These are phyloP conservation scores for Leccinum pachyderme DNA, from an alignment of 1,284 basidiomycete genomes.

Conservation along the genomic window DNA sequence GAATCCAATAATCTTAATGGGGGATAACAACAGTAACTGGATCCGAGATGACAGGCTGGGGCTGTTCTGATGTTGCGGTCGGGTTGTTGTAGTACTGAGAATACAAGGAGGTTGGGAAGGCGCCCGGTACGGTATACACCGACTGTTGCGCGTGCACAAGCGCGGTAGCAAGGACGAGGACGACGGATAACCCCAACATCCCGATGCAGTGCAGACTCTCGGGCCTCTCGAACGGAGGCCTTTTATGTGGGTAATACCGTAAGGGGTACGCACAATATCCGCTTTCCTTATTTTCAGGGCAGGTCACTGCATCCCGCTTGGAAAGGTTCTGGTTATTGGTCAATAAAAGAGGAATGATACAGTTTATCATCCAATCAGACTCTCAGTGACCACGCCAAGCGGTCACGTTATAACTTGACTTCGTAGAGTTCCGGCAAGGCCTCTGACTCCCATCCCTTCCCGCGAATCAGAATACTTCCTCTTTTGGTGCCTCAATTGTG, in stretches of 20 bases:
- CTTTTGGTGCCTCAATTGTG: background rate
- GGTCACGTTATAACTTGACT: no score
- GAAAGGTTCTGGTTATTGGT: no score
- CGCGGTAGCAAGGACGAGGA: slow-evolving; percentile 9
- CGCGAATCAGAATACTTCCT: background rate
- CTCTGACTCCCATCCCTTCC: background rate
- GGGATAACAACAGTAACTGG: slow-evolving; percentile 50
- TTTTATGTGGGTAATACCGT: slow-evolving; percentile 13
- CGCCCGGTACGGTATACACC: slow-evolving; percentile 57
- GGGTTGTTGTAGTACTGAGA: slow-evolving; percentile 69
- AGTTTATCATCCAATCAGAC: no score
- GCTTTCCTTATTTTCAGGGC: background rate
- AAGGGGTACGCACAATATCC: slow-evolving; percentile 2
- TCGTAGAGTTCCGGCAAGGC: no score
- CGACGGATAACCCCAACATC: slow-evolving; percentile 13
- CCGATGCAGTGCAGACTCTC: background rate
- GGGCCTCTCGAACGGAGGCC: background rate
- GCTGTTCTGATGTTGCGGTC: slow-evolving; percentile 64
- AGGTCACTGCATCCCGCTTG: no score
- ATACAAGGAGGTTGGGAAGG: slow-evolving; percentile 63
- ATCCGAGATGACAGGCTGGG: slow-evolving; percentile 70
- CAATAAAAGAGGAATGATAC: no score
- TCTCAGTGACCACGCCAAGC: no score
- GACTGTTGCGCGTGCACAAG: slow-evolving; percentile 33
- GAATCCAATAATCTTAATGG: background rate